phyloP scores from a whole-genome alignment of 1,284 basidiomycete species.

The Trichosporon coremiiforme region DNA sequence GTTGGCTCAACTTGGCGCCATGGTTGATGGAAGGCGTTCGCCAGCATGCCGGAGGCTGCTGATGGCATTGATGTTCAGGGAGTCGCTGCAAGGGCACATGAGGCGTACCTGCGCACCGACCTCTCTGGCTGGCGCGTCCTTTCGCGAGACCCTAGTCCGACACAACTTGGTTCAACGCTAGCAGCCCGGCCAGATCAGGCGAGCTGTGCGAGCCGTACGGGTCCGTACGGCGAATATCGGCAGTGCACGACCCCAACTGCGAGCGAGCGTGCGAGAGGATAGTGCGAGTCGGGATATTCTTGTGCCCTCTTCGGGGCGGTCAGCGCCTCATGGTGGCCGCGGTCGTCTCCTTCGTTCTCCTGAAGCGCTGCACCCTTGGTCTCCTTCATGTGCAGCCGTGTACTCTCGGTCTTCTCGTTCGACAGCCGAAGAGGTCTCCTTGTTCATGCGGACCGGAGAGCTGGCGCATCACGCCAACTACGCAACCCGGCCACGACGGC shows the following conservation, averaged over 20 bases:
- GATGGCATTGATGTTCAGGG: background rate
- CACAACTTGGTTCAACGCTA: background rate
- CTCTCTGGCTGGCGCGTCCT: constrained; percentile 10
- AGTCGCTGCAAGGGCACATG: background rate
- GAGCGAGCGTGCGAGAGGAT: background rate
- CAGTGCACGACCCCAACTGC: background rate
- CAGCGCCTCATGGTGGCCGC: background rate
- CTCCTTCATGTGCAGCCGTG: too few relatives aligned
- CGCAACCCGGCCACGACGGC: too few relatives aligned
- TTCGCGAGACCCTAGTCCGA: constrained; percentile 4
- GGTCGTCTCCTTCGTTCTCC: background rate
- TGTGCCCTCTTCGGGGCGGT: background rate
- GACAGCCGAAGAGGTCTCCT: too few relatives aligned
- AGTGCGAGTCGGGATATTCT: background rate
- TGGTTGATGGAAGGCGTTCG: background rate
- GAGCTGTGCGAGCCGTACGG: background rate
- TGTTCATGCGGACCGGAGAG: too few relatives aligned
- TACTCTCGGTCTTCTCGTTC: too few relatives aligned
- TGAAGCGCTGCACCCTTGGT: too few relatives aligned
- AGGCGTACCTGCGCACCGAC: constrained; percentile 2
- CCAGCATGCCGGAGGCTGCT: background rate
- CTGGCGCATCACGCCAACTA: too few relatives aligned
- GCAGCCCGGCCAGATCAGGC: background rate
- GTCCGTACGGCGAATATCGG: constrained; percentile 10
- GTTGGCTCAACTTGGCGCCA: background rate